Conservation (phyloP, 78 protist genomes). For the Bigelowiella natans region DNA sequence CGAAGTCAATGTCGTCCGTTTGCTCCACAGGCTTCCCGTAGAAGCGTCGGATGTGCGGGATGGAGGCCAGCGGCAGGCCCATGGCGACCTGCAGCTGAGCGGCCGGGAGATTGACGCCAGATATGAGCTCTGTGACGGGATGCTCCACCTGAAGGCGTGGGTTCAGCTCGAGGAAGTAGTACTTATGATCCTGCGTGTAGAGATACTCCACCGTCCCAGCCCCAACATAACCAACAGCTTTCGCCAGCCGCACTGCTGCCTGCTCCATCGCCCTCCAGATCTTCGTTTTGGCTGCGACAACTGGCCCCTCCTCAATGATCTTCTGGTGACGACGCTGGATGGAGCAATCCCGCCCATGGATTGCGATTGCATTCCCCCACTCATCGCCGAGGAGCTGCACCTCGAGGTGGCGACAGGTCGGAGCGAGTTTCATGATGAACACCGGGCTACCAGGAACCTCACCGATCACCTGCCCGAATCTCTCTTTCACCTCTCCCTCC, state of each 20-base stretch:
- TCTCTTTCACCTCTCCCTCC: neutral
- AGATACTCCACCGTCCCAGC: slow-evolving; percentile 96
- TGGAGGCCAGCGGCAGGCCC: neutral
- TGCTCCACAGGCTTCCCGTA: neutral
- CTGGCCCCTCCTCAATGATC: slow-evolving; percentile 91
- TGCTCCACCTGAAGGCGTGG: slow-evolving; percentile 95
- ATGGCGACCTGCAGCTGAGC: neutral
- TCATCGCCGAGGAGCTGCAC: slow-evolving; percentile 20
- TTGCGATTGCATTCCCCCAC: neutral
- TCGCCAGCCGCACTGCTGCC: slow-evolving; percentile 80
- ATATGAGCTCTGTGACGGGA: slow-evolving; percentile 85
- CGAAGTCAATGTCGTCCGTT: neutral
- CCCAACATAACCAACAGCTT: slow-evolving; percentile 77
- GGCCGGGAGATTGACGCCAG: slow-evolving; percentile 85
- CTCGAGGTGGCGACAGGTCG: slow-evolving; percentile 31
- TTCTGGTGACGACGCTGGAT: slow-evolving; percentile 92
- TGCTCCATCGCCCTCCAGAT: slow-evolving; percentile 47
- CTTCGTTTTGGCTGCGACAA: slow-evolving; percentile 20
- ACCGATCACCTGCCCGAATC: neutral
- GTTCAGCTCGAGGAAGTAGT: slow-evolving; percentile 93
- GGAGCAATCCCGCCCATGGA: slow-evolving; percentile 84
- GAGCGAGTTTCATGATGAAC: slow-evolving; percentile 63
- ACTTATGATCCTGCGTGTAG: slow-evolving; percentile 45
- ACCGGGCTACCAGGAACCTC: slow-evolving; percentile 78
- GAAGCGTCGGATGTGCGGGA: neutral